Conservation (phyloP, 495 filamentous ascomycete genomes). For the Durotheca rogersii region DNA sequence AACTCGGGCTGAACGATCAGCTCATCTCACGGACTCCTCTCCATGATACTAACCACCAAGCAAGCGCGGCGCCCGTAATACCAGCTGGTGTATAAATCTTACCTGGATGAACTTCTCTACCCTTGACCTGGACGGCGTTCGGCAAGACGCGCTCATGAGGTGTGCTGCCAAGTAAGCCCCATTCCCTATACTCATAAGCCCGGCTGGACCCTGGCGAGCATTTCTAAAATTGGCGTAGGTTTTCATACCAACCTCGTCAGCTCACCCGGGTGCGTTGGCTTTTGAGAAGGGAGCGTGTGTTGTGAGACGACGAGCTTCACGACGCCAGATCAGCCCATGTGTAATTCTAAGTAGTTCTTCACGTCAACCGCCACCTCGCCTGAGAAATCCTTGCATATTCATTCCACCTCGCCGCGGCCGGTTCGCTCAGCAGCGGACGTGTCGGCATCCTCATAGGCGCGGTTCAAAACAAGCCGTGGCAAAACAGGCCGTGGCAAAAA, state of each 20-base stretch:
- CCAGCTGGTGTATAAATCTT: too few species aligned
- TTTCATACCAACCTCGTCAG: not conserved
- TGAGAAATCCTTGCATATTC: not conserved
- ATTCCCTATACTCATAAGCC: too few species aligned
- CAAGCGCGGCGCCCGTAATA: not conserved
- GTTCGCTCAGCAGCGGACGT: too few species aligned
- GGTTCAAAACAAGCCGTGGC: too few species aligned
- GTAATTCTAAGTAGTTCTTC: not conserved
- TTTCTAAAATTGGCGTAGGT: not conserved
- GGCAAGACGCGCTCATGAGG: not conserved
- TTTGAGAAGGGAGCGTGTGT: not conserved
- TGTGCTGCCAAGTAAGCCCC: not conserved
- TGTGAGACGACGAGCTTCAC: not conserved
- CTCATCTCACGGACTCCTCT: not conserved
- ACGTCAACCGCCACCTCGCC: slow-evolving; percentile 13
- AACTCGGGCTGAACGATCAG: not conserved
- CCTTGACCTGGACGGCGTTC: not conserved
- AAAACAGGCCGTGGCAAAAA: slow-evolving; percentile 12
- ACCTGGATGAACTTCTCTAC: too few species aligned
- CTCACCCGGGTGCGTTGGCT: not conserved
- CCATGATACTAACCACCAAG: not conserved
- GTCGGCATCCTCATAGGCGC: too few species aligned
- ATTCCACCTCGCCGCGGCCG: too few species aligned
- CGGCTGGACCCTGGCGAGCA: not conserved
- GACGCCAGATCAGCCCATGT: slow-evolving; percentile 21